phyloP scores from a whole-genome alignment of 208 protist species.

The Acanthamoeba culbertsoni region DNA sequence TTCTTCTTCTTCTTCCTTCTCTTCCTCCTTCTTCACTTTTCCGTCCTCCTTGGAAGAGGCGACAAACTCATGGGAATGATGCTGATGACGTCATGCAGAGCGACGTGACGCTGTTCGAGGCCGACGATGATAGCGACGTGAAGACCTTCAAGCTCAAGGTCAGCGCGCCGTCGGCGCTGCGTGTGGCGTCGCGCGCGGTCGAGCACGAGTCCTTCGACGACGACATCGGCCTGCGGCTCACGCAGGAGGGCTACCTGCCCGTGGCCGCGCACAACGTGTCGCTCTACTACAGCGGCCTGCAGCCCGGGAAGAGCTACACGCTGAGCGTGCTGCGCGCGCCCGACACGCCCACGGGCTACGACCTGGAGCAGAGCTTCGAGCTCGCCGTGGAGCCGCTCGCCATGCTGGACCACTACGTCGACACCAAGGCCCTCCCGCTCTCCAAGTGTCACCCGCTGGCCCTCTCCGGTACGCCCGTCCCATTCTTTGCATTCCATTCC shows the following conservation, averaged over 20 bases:
- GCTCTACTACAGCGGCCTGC: not conserved
- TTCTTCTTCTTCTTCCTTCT: not conserved
- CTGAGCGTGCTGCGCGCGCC: not conserved
- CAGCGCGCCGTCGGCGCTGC: not conserved
- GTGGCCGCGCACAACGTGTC: not conserved
- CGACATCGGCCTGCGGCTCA: not conserved
- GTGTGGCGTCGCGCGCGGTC: not conserved
- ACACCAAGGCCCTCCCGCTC: not conserved
- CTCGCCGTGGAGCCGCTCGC: not conserved
- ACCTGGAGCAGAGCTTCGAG: not conserved
- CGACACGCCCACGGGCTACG: not conserved
- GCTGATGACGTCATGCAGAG: not conserved
- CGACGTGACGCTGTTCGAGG: not conserved
- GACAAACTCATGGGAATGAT: too few species aligned
- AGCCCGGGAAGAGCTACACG: not conserved
- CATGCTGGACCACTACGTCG: not conserved
- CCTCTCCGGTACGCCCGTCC: not conserved
- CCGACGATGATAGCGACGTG: not conserved
- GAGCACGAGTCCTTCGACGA: not conserved
- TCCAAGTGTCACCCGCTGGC: not conserved
- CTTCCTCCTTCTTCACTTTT: not conserved
- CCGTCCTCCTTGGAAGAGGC: not conserved
- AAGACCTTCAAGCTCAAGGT: conserved; percentile 40
- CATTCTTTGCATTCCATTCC: not conserved
- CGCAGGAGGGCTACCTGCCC: not conserved